A percentile compares a stretch with the other conserved stretches of the same genome.
phyloP scores from a whole-genome alignment of 2,329 filamentous ascomycete genomes.

The Pestalotiopsis sp. region DNA sequence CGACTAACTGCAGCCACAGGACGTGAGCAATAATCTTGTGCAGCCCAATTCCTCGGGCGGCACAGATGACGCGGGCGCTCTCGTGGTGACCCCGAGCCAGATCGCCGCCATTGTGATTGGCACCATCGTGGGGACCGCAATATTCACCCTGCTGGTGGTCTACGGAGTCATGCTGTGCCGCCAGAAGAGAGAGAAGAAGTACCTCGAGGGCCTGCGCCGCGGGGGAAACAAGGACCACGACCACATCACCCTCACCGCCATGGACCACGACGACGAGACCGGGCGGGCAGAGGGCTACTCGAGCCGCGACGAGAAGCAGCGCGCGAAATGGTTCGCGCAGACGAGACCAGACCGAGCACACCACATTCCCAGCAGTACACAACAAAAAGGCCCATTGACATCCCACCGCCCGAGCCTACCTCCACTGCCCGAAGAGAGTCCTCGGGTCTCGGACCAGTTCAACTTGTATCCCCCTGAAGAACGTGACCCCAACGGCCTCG shows the following conservation, averaged over 20 bases:
- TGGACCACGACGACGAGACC: background rate
- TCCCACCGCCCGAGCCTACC: background rate
- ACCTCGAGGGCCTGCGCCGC: background rate
- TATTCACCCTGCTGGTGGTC: slow-evolving; percentile 7
- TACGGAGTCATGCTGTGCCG: background rate
- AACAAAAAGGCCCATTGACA: background rate
- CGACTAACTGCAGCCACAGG: background rate
- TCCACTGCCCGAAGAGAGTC: slow-evolving; percentile 1
- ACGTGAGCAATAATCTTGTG: background rate
- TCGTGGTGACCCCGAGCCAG: slow-evolving; percentile 9
- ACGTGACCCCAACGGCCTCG: background rate
- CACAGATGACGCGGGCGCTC: background rate
- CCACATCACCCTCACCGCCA: background rate
- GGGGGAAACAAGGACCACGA: background rate
- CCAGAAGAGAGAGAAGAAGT: background rate
- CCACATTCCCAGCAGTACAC: background rate
- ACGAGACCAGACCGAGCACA: background rate
- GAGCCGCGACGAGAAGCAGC: background rate
- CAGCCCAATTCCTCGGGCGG: slow-evolving; percentile 3
- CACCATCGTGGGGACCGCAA: slow-evolving; percentile 11
- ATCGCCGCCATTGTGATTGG: slow-evolving; percentile 11
- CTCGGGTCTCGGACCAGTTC: slow-evolving; percentile 3
- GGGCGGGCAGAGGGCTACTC: background rate
- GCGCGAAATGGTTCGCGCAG: background rate
- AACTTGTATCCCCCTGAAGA: background rate